phyloP scores from a whole-genome alignment of 495 filamentous ascomycete genomes.

The Hyaloscypha bicolor region DNA sequence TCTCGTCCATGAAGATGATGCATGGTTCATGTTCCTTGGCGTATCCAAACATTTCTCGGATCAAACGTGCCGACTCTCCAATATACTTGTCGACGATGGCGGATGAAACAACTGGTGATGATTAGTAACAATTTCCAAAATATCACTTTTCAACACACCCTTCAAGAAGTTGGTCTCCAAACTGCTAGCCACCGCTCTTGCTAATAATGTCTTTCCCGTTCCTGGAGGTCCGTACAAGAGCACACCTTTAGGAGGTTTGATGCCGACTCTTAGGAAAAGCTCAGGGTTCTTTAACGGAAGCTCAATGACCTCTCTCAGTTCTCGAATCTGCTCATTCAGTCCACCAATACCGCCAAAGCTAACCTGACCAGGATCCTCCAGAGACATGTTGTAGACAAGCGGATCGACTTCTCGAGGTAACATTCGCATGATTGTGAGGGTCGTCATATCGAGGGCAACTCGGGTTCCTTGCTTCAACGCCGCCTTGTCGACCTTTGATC shows the following conservation, averaged over 20 bases:
- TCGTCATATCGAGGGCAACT: conserved; percentile 99
- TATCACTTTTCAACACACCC: conserved; percentile 51
- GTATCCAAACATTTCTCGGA: conserved; percentile 99
- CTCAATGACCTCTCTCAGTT: conserved; percentile 97
- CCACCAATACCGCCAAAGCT: conserved; percentile 99
- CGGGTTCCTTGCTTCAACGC: conserved; percentile 98
- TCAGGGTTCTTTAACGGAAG: conserved; percentile 98
- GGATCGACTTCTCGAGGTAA: conserved; percentile 97
- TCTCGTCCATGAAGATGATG: conserved; percentile 99
- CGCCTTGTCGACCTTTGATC: conserved; percentile 94
- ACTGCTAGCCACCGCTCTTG: conserved; percentile 93
- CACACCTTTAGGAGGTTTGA: conserved; percentile 99
- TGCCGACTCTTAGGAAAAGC: conserved; percentile 93
- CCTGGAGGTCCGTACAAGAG: conserved; percentile 96
- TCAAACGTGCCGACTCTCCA: conserved; percentile 94
- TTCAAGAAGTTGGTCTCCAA: conserved; percentile 99
- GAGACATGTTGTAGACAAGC: conserved; percentile 99
- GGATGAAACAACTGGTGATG: conserved; percentile 84
- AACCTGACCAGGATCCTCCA: conserved; percentile 97
- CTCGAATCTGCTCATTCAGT: conserved; percentile 97
- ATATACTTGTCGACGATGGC: conserved; percentile 99
- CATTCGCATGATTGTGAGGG: conserved; percentile 99
- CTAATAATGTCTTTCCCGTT: conserved; percentile 95
- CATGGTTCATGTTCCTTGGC: conserved; percentile 99
- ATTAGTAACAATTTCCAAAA: conserved; percentile 9